Base-by-base conservation (phyloP, 768 basidiomycete genomes). In the Naganishia kalamii region DNA sequence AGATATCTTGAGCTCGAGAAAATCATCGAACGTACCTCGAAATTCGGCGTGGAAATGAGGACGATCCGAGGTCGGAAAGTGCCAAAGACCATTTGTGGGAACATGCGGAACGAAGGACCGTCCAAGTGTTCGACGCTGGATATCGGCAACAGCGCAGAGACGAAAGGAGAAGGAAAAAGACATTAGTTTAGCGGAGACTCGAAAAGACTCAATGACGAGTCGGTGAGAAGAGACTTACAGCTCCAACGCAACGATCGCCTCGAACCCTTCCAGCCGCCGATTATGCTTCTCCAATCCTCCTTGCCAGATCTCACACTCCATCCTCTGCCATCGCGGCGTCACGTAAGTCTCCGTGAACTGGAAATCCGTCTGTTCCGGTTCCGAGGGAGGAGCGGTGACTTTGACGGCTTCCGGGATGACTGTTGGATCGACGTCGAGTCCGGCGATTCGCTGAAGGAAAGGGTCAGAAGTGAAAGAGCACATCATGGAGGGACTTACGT, bases 231-330 rank as follows among this genome's bases (percentile, higher is more conserved):
- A 11, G 8, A 68, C 67, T 46, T 47, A 68, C 47, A 79, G 71
- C 60, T 79, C 78, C 48, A 76, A 57, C 21, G 69, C 70, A 13
- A 74, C 70, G 51, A 79, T 75, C 21, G 76, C 75, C 61, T 79
- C 76, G 51, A 71, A 79, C 2, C 70, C 71, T 57, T 76, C 73
- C 62, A 79, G 65, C 51, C 68, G 65, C 7, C 65, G 54, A 47
- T 79, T 78, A 68, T 75, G 77, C 65, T 71, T 72, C 59, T 75
- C 76, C 49, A 77, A 71, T 17, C 70, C 73, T 17, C 76, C 76
- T 10, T 74, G 69, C 74, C 74, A 77, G 32, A 77, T 70, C 54
- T 77, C 76, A 0, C 70, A 68, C 17, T 65, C 62, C 12, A 77
- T 60, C 1, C 70, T 69, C 41, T 73, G 64, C 72, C 73, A 76